Conservation (phyloP, 306 rosid genomes). For the Mimosa pudica region DNA sequence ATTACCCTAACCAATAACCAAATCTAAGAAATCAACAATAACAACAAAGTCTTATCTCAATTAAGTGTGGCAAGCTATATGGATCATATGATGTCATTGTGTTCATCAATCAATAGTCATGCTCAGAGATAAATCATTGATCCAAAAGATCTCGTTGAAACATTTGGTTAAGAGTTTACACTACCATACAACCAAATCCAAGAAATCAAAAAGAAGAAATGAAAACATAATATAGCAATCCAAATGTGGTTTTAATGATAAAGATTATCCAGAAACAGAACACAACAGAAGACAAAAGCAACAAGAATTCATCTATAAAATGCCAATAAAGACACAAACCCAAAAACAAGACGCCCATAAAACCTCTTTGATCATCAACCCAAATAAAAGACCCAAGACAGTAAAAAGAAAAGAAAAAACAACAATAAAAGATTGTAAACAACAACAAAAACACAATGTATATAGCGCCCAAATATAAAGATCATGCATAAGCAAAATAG, state of each 20-base stretch:
- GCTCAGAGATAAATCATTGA: too few species aligned
- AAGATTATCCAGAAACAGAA: neutral
- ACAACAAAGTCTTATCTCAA: too few species aligned
- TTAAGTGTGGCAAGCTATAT: too few species aligned
- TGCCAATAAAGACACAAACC: neutral
- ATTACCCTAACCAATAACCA: neutral
- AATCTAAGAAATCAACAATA: neutral
- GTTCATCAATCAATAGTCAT: too few species aligned
- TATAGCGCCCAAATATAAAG: neutral
- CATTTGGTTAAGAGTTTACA: too few species aligned
- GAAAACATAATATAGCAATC: neutral
- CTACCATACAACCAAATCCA: neutral
- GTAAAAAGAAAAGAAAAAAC: neutral
- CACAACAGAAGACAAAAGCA: neutral
- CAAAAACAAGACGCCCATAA: neutral
- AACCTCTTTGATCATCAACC: neutral
- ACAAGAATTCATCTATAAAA: neutral
- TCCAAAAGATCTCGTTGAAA: too few species aligned
- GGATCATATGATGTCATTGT: too few species aligned
- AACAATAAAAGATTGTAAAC: constrained; percentile 1
- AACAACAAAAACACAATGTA: neutral
- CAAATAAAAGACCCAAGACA: neutral
- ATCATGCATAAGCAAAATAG: neutral
- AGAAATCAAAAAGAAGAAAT: neutral
- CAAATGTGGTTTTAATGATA: neutral